Conservation (phyloP, 2,329 filamentous ascomycete genomes). For the Pseudogymnoascus sp. region DNA sequence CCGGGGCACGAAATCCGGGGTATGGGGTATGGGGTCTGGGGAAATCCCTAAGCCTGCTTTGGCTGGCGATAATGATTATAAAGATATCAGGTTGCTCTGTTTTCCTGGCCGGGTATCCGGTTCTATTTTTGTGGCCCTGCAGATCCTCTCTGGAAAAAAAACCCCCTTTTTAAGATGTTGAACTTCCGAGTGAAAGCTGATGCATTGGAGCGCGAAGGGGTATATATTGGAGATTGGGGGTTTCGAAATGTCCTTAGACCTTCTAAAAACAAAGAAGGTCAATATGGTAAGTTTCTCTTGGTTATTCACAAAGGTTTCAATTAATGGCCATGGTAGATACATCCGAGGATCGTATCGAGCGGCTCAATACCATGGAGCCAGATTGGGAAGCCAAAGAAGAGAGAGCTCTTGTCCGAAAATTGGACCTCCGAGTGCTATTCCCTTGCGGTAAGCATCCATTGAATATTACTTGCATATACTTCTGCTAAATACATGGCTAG, state of each 20-base stretch:
- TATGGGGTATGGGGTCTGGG: not conserved
- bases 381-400: conserved; percentile 22
- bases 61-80: not conserved
- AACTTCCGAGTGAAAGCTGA: not conserved
- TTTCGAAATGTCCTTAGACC: not conserved
- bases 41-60: not conserved
- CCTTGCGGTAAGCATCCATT: not conserved
- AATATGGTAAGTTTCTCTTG: not conserved
- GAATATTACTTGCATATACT: not conserved
- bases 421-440: conserved; percentile 20
- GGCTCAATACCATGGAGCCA: not conserved
- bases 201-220: conserved; percentile 9
- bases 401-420: conserved; percentile 20
- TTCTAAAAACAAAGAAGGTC: not conserved
- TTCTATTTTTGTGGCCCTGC: not conserved
- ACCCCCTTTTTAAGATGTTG: not conserved
- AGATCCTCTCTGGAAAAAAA: not conserved
- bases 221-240: conserved; percentile 12
- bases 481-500: conserved; percentile 13
- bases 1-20: not conserved
- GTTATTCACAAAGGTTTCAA: not conserved
- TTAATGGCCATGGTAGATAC: not conserved
- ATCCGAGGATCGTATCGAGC: conserved; percentile 8
- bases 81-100: not conserved
- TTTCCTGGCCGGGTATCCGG: not conserved